Evolutionary conservation across 768 basidiomycete genomes (phyloP).

Genomic region (Termitomyces sp.): DNA sequence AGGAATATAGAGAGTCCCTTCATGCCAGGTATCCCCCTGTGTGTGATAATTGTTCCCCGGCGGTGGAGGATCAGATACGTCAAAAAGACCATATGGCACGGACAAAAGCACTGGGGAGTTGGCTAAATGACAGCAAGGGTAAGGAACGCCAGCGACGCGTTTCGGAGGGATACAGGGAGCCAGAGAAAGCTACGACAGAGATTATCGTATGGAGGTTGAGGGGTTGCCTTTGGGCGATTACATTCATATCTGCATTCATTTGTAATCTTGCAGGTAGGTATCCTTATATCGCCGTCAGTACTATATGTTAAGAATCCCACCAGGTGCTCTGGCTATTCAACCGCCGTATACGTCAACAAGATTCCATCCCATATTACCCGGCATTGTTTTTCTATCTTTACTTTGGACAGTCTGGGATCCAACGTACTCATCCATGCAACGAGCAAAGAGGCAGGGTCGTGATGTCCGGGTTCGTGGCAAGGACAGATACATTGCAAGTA

Average conservation of each 20-base stretch:
- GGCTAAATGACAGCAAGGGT: constrained; percentile 64
- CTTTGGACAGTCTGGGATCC: constrained; percentile 88
- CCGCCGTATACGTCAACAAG: constrained; percentile 25
- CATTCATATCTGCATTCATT: constrained; percentile 38
- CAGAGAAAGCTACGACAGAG: constrained; percentile 44
- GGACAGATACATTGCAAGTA: constrained; percentile 56
- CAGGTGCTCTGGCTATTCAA: constrained; percentile 32
- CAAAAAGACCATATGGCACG: constrained; percentile 82
- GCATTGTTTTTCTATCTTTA: constrained; percentile 54
- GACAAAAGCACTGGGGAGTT: constrained; percentile 69
- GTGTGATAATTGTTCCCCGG: constrained; percentile 70
- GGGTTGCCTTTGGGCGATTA: constrained; percentile 62
- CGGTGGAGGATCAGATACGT: constrained; percentile 78
- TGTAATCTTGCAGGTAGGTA: constrained; percentile 48
- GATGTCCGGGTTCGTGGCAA: constrained; percentile 68
- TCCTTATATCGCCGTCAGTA: not conserved
- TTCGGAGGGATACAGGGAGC: constrained; percentile 36
- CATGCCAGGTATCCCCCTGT: constrained; percentile 86
- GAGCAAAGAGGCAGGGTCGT: constrained; percentile 66
- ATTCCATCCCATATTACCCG: constrained; percentile 42
- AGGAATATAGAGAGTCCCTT: constrained; percentile 71
- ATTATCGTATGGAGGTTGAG: constrained; percentile 66
- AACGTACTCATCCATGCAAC: constrained; percentile 60
- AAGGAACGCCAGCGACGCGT: constrained; percentile 53
- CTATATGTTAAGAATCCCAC: not conserved